A percentile compares a stretch with the other conserved stretches of the same genome.
phyloP scores from a whole-genome alignment of 352 stramenopile species.

The Phytophthora foliorum region DNA sequence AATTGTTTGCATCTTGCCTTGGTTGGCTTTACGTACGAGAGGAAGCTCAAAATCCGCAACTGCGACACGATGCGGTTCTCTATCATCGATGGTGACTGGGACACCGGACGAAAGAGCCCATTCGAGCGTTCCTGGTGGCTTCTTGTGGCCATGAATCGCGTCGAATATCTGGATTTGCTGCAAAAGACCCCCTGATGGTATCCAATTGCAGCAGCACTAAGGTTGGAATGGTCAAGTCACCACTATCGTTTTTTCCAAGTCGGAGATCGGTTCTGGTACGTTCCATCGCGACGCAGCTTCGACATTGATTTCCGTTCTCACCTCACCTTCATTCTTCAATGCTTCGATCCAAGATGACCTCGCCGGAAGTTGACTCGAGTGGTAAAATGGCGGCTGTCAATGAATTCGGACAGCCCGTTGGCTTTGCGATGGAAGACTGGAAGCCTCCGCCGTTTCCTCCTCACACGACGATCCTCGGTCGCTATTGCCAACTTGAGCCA shows the following conservation, averaged over 20 bases:
- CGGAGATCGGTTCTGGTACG: not conserved
- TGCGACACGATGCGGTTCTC: not conserved
- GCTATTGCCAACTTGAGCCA: constrained; percentile 29
- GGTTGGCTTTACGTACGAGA: too few species aligned
- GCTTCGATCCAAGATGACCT: not conserved
- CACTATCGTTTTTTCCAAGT: not conserved
- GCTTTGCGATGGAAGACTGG: constrained; percentile 23
- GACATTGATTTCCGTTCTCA: not conserved
- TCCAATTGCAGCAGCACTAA: not conserved
- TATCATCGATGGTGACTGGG: too few species aligned
- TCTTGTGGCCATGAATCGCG: not conserved
- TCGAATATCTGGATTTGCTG: not conserved
- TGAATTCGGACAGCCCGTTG: constrained; percentile 26
- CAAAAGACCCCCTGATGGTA: not conserved
- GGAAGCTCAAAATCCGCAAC: not conserved
- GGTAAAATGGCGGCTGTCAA: constrained; percentile 6
- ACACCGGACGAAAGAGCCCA: not conserved
- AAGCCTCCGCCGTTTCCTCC: constrained; percentile 17
- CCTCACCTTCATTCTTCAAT: not conserved
- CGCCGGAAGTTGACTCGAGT: not conserved
- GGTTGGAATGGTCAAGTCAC: too few species aligned
- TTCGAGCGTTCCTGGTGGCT: not conserved
- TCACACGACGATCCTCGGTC: constrained; percentile 14
- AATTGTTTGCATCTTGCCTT: too few species aligned
- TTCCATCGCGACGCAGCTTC: not conserved